A percentile compares a stretch with the other conserved stretches of the same genome.
Evolutionary conservation across 257 asterid species (phyloP).

Genomic region (Plantago ovata): DNA sequence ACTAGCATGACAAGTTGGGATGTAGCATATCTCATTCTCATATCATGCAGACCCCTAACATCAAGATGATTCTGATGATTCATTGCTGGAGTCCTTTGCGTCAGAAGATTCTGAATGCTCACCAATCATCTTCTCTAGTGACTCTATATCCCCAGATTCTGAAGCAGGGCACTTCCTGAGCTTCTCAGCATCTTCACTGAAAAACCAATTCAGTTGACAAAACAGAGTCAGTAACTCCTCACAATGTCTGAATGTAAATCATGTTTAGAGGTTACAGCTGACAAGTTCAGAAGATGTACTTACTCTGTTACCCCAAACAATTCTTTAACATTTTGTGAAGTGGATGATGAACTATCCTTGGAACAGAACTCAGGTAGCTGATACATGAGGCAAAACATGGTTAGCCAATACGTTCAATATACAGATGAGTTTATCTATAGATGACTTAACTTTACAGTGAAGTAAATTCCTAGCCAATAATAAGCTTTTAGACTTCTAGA

Average conservation of each 20-base stretch:
- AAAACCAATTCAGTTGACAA: constrained; percentile 8
- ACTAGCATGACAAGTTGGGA: too few species aligned
- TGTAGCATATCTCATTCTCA: constrained; percentile 1
- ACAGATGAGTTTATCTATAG: background rate
- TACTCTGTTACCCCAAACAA: constrained; percentile 94
- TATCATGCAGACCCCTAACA: constrained; percentile 5
- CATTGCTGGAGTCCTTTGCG: constrained; percentile 30
- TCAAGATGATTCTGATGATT: constrained; percentile 36
- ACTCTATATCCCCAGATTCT: constrained; percentile 69
- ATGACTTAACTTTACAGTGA: background rate
- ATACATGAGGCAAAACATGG: constrained; percentile 10
- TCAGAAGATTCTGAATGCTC: constrained; percentile 31
- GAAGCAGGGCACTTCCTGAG: constrained; percentile 75
- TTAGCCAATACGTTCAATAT: background rate
- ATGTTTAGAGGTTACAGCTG: background rate
- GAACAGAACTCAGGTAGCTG: constrained; percentile 94
- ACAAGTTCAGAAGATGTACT: constrained; percentile 31
- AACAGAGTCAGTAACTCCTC: background rate
- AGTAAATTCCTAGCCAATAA: too few species aligned
- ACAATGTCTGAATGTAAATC: constrained; percentile 11
- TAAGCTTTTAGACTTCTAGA: too few species aligned
- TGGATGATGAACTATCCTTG: constrained; percentile 37
- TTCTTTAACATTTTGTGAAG: constrained; percentile 45
- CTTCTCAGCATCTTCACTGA: constrained; percentile 94
- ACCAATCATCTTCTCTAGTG: constrained; percentile 80